phyloP scores from a whole-genome alignment of 2,329 filamentous ascomycete genomes.

The Nemania sp. region DNA sequence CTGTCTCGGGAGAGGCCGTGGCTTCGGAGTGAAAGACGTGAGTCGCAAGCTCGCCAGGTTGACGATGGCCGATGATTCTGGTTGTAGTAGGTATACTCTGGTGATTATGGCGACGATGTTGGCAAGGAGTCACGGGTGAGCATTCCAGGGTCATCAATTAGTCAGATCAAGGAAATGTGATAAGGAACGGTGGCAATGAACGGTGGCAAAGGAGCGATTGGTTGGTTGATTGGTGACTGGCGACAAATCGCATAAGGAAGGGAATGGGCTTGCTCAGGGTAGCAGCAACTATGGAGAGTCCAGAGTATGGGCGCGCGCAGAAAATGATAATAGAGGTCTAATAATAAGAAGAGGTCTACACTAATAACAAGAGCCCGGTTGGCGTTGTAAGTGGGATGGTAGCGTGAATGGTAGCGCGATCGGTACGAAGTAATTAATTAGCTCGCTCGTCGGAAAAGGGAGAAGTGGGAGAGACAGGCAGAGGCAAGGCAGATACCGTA shows the following conservation, averaged over 20 bases:
- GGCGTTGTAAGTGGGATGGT: too few species aligned
- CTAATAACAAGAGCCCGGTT: too few species aligned
- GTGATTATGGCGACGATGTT: not conserved
- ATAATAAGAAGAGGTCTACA: too few species aligned
- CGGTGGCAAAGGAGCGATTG: not conserved
- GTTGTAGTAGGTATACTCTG: too few species aligned
- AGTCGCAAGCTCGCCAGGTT: not conserved
- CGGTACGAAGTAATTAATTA: too few species aligned
- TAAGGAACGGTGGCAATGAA: not conserved
- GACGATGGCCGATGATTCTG: not conserved
- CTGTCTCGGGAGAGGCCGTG: conserved; percentile 1
- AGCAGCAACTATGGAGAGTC: not conserved
- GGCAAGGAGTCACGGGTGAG: conserved; percentile 1
- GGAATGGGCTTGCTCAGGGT: conserved; percentile 10
- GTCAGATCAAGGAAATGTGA: conserved; percentile 5
- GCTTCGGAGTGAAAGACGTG: conserved; percentile 7
- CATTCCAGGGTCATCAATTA: conserved; percentile 3
- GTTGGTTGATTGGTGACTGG: not conserved
- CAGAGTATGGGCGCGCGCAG: conserved; percentile 1
- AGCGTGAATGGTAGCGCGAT: too few species aligned
- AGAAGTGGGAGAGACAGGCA: too few species aligned
- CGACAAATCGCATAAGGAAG: conserved; percentile 17
- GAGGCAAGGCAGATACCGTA: too few species aligned
- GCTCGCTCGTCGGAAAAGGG: too few species aligned
- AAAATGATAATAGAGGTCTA: not conserved